Percentiles rank a stretch among this genome's conserved stretches.
phyloP scores from a whole-genome alignment of 2,329 filamentous ascomycete genomes.

The Arthroderma sp. region DNA sequence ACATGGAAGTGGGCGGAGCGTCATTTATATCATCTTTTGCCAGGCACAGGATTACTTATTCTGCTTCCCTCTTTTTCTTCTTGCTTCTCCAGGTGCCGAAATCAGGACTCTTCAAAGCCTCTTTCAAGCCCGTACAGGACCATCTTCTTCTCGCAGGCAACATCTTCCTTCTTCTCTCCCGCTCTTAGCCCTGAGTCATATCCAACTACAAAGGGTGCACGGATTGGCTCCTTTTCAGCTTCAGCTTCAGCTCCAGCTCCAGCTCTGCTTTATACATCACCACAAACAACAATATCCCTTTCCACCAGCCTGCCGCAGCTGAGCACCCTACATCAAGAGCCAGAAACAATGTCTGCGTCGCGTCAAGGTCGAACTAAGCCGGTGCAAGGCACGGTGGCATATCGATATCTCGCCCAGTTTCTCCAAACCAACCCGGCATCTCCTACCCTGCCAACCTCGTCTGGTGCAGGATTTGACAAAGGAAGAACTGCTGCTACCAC shows the following conservation, averaged over 20 bases:
- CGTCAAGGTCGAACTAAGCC: neutral
- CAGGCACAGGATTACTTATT: neutral
- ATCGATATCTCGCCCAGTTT: constrained; percentile 10
- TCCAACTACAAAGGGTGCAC: neutral
- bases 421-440: neutral
- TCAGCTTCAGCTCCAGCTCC: too few relatives aligned
- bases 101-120: constrained; percentile 10
- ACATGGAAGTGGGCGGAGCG: neutral
- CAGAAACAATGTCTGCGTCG: neutral
- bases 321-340: constrained; percentile 1
- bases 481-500: neutral
- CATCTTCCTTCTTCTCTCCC: neutral
- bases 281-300: constrained; percentile 4
- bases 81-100: constrained; percentile 8
- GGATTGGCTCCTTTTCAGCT: neutral
- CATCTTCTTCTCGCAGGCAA: neutral
- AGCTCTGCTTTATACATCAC: neutral
- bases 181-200: neutral
- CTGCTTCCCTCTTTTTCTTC: neutral
- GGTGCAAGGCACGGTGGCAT: constrained; percentile 11
- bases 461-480: neutral
- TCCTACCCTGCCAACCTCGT: neutral
- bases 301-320: neutral
- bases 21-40: neutral
- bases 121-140: constrained; percentile 7